Evolutionary conservation across 2,329 filamentous ascomycete species (phyloP), one percentile per base, ranked within the genome.

Genomic region (Xylariaceae sp.): DNA sequence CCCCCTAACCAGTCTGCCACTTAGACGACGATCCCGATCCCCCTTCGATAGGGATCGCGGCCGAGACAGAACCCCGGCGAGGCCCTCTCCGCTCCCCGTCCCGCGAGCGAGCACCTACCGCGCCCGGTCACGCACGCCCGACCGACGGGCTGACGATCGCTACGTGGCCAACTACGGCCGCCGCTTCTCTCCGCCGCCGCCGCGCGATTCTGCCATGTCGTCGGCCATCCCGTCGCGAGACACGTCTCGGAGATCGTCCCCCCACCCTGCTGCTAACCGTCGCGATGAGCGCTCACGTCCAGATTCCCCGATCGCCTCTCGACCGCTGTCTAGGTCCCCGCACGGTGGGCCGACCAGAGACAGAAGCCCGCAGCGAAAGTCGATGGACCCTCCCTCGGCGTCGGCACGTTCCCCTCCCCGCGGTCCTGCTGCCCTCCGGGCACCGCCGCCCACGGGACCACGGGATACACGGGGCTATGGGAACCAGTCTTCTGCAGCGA

Each of bases 1-100:
- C 25, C 47, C 47, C 46, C 51, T 53, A 46, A 51, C 47, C 35
- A 41, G 19, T 37, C 30, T 44, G 36, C 47, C 39, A 21, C 37
- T 42, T 43, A 72, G 69, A 53, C 64, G 70, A 41, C 62, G 72
- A 45, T 77, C 73, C 16, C 64, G 73, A 30, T 76, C 72, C 21
- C 72, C 72, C 2, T 65, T 63, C 37, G 61, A 61, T 24, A 59
- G 68, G 49, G 69, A 73, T 38, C 64, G 61, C 26, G 41, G 58
- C 18, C 61, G 58, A 37, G 51, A 55, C 17, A 47, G 53, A 35
- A 38, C 46, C 11, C 50, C 52, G 3, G 46, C 35, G 16, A 43
- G 64, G 36, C 56, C 64, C 30, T 60, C 61, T 3, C 56, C 65
- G 1, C 59, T 60, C 23, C 54, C 57, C 13, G 50, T 47, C 18